Percentiles rank a stretch among this genome's conserved stretches.
Evolutionary conservation across 768 basidiomycete species (phyloP).

Genomic region (Auriculariales sp.): DNA sequence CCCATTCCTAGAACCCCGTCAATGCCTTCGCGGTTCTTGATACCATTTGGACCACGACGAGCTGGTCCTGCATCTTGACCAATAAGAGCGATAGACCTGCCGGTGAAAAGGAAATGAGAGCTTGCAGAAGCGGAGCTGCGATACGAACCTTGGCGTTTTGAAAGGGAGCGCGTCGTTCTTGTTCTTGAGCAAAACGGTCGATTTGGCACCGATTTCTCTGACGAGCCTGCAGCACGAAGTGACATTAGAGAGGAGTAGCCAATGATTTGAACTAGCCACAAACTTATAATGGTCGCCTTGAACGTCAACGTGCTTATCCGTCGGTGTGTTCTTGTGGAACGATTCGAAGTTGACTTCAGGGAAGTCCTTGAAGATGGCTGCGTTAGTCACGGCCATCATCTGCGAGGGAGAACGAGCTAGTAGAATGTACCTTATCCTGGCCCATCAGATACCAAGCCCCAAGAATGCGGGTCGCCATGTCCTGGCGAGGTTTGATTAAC

Average conservation of each 20-base stretch:
- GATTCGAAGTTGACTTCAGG: conserved; percentile 23
- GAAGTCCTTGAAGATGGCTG: too few species aligned
- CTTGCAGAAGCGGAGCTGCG: background rate
- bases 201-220: conserved; percentile 34
- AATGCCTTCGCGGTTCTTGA: conserved; percentile 43
- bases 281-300: conserved; percentile 46
- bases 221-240: conserved; percentile 14
- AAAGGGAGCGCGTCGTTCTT: conserved; percentile 17
- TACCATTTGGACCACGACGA: conserved; percentile 57
- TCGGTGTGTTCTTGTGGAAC: conserved; percentile 25
- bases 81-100: conserved; percentile 21
- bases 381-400: too few species aligned
- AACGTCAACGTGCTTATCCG: conserved; percentile 51
- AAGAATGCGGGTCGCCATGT: conserved; percentile 25
- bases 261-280: background rate
- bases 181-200: conserved; percentile 45
- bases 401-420: too few species aligned
- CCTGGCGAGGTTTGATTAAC: conserved; percentile 6
- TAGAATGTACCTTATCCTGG: conserved; percentile 19
- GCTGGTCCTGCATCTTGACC: conserved; percentile 47
- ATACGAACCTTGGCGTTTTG: background rate
- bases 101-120: background rate
- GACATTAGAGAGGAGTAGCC: background rate
- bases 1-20: conserved; percentile 77
- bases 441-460: conserved; percentile 19